Evolutionary conservation across 2,329 filamentous ascomycete genomes (phyloP).

Genomic region (Epicoccum sorghinum): DNA sequence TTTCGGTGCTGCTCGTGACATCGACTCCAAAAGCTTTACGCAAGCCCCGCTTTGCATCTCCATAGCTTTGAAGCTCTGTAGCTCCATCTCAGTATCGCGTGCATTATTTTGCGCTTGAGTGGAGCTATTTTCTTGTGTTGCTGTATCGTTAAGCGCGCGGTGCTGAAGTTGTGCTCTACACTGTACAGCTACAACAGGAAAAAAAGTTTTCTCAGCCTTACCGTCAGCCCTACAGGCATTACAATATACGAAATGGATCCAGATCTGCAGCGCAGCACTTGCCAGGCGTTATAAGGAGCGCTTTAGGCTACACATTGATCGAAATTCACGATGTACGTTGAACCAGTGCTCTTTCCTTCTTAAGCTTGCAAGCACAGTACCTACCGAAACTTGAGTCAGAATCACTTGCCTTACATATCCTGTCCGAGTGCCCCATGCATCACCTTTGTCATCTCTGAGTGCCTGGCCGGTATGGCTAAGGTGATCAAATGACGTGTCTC

Average conservation of each 20-base stretch:
- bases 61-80: conserved; percentile 2
- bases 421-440: too few species aligned
- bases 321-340: conserved; percentile 22
- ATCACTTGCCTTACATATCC: background rate
- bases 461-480: background rate
- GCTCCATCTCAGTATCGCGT: conserved; percentile 1
- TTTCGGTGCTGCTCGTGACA: conserved; percentile 16
- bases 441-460: too few species aligned
- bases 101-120: background rate
- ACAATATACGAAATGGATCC: conserved; percentile 25
- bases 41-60: conserved; percentile 12
- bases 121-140: background rate
- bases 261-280: conserved; percentile 18
- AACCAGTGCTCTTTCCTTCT: conserved; percentile 4
- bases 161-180: background rate
- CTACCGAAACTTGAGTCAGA: background rate
- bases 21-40: conserved; percentile 5
- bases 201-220: conserved; percentile 12
- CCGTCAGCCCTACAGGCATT: background rate
- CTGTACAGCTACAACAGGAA: background rate
- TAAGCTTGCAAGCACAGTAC: background rate
- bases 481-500: background rate
- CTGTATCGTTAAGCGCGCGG: background rate
- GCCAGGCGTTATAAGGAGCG: conserved; percentile 23
- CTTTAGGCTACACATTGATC: conserved; percentile 13